Evolutionary conservation across 441 rosid genomes (phyloP), one percentile per base, ranked within the genome.

Genomic region (Erysimum cheiri): DNA sequence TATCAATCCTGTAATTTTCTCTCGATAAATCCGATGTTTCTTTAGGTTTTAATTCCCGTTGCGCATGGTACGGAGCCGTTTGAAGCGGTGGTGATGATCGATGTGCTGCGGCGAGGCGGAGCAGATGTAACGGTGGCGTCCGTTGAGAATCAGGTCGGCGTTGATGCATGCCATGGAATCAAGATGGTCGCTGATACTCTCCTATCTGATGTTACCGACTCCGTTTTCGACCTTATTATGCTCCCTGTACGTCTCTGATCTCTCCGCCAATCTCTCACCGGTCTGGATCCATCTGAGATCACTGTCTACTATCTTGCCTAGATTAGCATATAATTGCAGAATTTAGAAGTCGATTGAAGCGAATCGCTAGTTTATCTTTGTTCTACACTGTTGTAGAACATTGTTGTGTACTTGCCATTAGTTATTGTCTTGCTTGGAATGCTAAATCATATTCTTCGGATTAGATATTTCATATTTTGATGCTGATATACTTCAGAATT

Each of bases 61-160:
- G 98, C 97, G 3, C 80, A 91, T 65, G 98, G 98, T 19, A 84
- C 88, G 50, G 98, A 93, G 81, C 96, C 98, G 73, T 84, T 93
- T 80, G 96, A 93, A 80, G 96, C 98, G 29, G 93, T 88, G 74
- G 83, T 89, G 50, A 85, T 84, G 64, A 83, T 87, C 69, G 98
- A 89, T 67, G 91, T 93, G 33, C 71, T 91, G 35, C 82, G 95
- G 74, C 81, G 97, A 69, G 80, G 90, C 17, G 96, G 97, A 31
- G 93, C 97, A 9, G 92, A 85, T 26, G 96, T 93, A 26, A 88
- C 87, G 17, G 96, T 91, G 19, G 88, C 90, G 3, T 91, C 97
- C 11, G 91, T 86, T 32, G 92, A 86, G 81, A 83, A 81, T 66
- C 83, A 86, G 76, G 84, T 80, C n/a, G 80, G 80, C 4, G 85